Evolutionary conservation across 805 yeast species (phyloP), one percentile per base, ranked within the genome.

Genomic region (Schwanniomyces vanrijiae): DNA sequence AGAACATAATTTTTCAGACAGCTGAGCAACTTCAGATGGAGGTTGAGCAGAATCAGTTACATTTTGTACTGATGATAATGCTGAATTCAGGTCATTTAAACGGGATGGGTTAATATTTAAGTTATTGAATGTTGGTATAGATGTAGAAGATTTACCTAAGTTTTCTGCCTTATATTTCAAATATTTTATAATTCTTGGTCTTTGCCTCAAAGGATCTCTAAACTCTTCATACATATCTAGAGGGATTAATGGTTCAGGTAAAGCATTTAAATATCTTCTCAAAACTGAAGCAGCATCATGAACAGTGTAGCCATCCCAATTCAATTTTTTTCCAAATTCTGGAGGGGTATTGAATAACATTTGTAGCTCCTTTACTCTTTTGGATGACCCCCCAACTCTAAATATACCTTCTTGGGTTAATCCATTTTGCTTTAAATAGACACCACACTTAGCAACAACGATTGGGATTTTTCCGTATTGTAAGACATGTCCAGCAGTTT

Each of bases 211-310:
- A 4, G 96, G 96, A 33, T 78, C 81, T 57, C 98, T 77, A 61
- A 92, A 94, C 22, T 73, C 73, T 54, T 87, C 89, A 64, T 92
- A 94, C 50, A 82, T 68, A 3, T 77, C 77, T 29, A 89, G 71
- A 0, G 98, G 97, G 18, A 94, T 83, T 46, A 94, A 75, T 0
- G 98, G 98, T 59, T 94, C 98, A 0, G 96, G 95, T 46, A 94
- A 76, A 39, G 90, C 84, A 60, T 90, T 90, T 51, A 94, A 75
- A 63, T 81, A 94, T 47, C 99, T 75, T 62, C 98, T 78, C 48
- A 94, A 78, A 19, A 94, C 75, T 16, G 94, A 88, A 1, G 98
- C 96, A 1, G 97, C 97, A 66, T 94, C 99, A 68, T 94, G 99
- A 10, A 92, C 97, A 0, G 90, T 89, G 68, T 82, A 94, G 0